These are phyloP conservation scores for Chalara sp. DNA, from an alignment of 2,329 filamentous ascomycete genomes.

Conservation along the genomic window DNA sequence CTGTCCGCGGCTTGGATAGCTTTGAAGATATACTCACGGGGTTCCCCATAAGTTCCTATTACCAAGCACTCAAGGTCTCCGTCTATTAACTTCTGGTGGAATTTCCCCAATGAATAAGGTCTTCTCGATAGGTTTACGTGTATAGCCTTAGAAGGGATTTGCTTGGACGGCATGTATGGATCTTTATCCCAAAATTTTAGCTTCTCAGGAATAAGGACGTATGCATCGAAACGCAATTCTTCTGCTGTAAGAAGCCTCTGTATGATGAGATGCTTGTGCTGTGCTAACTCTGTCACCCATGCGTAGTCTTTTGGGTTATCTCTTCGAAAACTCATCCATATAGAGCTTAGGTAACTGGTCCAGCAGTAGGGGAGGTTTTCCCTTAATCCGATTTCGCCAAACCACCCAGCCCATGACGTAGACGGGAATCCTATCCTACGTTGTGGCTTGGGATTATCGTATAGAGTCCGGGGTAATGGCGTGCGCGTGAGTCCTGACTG, in stretches of 20 bases:
- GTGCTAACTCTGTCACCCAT: constrained; percentile 2
- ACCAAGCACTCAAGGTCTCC: constrained; percentile 2
- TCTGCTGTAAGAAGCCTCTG: constrained; percentile 3
- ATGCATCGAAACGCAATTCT: constrained; percentile 4
- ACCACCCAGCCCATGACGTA: constrained; percentile 3
- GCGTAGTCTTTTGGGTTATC: constrained; percentile 1
- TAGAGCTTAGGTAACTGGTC: constrained; percentile 1
- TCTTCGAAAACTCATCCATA: constrained; percentile 1
- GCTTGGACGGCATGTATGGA: background rate
- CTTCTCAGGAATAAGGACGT: constrained; percentile 1
- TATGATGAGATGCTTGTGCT: constrained; percentile 3
- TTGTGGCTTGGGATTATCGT: constrained; percentile 2
- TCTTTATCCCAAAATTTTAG: constrained; percentile 1
- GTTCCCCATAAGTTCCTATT: constrained; percentile 4
- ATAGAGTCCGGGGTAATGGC: constrained; percentile 2
- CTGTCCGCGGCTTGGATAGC: constrained; percentile 3
- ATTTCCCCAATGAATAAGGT: constrained; percentile 1
- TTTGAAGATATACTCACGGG: constrained; percentile 2
- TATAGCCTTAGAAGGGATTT: constrained; percentile 3
- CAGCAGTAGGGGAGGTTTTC: constrained; percentile 1
- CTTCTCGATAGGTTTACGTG: constrained; percentile 1
- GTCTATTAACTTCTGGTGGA: constrained; percentile 2
- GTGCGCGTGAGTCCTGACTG: background rate
- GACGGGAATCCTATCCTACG: constrained; percentile 2
- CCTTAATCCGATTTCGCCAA: constrained; percentile 4